phyloP scores from a whole-genome alignment of 306 rosid genomes.

The Medicago arabica region DNA sequence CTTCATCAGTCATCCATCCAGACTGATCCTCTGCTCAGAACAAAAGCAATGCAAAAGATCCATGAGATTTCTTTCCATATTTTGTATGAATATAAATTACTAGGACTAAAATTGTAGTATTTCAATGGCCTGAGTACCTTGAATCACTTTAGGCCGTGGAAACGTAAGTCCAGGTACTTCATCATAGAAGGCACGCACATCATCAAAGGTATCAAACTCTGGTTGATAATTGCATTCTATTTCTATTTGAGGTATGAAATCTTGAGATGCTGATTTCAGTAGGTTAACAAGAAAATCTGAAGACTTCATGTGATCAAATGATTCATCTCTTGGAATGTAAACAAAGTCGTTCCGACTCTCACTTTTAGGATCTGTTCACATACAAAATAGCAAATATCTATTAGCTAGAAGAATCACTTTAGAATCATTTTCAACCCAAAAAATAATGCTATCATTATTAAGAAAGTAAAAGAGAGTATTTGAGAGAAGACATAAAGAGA shows the following conservation, averaged over 20 bases:
- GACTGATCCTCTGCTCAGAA: slow-evolving; percentile 53
- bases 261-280: slow-evolving; percentile 62
- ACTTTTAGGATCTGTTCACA: slow-evolving; percentile 51
- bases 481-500: no score
- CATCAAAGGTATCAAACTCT: slow-evolving; percentile 63
- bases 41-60: slow-evolving; percentile 2
- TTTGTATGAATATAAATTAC: not conserved
- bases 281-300: slow-evolving; percentile 64
- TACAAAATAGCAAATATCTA: not conserved
- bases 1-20: slow-evolving; percentile 85
- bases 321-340: slow-evolving; percentile 68
- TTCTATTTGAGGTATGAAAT: slow-evolving; percentile 51
- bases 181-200: slow-evolving; percentile 61
- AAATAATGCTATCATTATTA: no score
- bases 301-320: slow-evolving; percentile 72
- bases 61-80: not conserved
- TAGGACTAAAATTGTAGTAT: no score
- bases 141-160: no score
- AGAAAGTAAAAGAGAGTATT: no score
- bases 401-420: not conserved
- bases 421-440: no score
- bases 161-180: slow-evolving; percentile 45
- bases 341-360: slow-evolving; percentile 56
- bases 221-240: slow-evolving; percentile 28
- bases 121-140: not conserved